Evolutionary conservation across 352 stramenopile species (phyloP).

Genomic region (Phytophthora ramorum): DNA sequence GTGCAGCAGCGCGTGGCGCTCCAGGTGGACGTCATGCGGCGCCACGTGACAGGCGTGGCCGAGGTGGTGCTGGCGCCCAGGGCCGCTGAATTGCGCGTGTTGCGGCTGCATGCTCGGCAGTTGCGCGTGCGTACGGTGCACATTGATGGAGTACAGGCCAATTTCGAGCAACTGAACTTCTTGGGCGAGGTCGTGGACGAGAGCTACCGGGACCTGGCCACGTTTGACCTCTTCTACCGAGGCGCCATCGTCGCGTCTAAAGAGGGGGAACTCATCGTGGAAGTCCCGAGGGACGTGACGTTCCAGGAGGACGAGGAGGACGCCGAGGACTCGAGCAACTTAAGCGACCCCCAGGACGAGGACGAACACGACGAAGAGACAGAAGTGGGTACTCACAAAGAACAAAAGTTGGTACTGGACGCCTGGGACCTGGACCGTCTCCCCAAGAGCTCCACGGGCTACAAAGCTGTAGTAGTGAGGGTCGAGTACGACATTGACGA

Average conservation of each 20-base stretch:
- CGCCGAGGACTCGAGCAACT: conserved; percentile 40
- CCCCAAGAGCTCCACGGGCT: conserved; percentile 71
- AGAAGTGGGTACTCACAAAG: conserved; percentile 38
- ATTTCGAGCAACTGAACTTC: conserved; percentile 88
- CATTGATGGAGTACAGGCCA: conserved; percentile 59
- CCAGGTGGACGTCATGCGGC: conserved; percentile 78
- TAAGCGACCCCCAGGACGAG: conserved; percentile 42
- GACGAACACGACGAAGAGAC: conserved; percentile 46
- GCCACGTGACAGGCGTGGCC: conserved; percentile 60
- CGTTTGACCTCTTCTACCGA: conserved; percentile 88
- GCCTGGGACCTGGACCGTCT: conserved; percentile 76
- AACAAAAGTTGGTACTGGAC: conserved; percentile 58
- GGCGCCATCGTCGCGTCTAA: conserved; percentile 86
- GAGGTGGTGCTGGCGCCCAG: conserved; percentile 80
- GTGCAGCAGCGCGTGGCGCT: conserved; percentile 85
- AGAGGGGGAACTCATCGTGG: conserved; percentile 81
- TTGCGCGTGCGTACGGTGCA: conserved; percentile 63
- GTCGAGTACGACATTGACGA: conserved; percentile 86
- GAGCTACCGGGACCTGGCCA: conserved; percentile 76
- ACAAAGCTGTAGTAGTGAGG: conserved; percentile 71
- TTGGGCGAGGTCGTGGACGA: conserved; percentile 80
- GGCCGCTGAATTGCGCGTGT: conserved; percentile 51
- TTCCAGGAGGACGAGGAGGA: conserved; percentile 66
- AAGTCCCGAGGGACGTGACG: conserved; percentile 66
- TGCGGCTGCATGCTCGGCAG: conserved; percentile 82